phyloP scores from a whole-genome alignment of 495 filamentous ascomycete genomes.

The Lepidopterella palustris region DNA sequence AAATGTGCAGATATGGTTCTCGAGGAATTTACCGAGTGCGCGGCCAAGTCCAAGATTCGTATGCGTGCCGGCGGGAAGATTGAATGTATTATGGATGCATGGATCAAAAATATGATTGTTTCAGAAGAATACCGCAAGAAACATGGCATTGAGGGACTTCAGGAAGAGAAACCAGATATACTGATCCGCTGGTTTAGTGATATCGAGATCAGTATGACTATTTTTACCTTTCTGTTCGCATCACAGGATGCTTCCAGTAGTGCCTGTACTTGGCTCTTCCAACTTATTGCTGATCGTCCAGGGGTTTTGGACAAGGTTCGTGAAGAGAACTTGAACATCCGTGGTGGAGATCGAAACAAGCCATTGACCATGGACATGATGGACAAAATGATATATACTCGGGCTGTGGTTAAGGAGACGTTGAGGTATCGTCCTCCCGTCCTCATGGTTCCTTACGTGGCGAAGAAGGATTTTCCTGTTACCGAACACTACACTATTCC shows the following conservation, averaged over 20 bases:
- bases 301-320: conserved; percentile 85
- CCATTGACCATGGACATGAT: conserved; percentile 73
- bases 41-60: conserved; percentile 83
- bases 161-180: conserved; percentile 73
- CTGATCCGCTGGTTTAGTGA: conserved; percentile 83
- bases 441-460: conserved; percentile 93
- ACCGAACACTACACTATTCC: conserved; percentile 79
- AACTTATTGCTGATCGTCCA: conserved; percentile 87
- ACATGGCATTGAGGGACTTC: conserved; percentile 59
- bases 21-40: conserved; percentile 81
- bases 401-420: conserved; percentile 87
- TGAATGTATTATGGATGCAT: conserved; percentile 90
- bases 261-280: conserved; percentile 91
- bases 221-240: conserved; percentile 97
- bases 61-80: conserved; percentile 87
- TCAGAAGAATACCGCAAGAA: conserved; percentile 72
- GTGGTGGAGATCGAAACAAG: conserved; percentile 68
- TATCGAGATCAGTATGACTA: conserved; percentile 85
- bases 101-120: conserved; percentile 79
- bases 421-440: conserved; percentile 95
- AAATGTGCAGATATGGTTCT: conserved; percentile 90
- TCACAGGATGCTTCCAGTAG: conserved; percentile 95
- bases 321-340: conserved; percentile 76
- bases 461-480: conserved; percentile 93
- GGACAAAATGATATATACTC: conserved; percentile 83